These are phyloP conservation scores for Penicillium sp. DNA, from an alignment of 2,329 filamentous ascomycete genomes.

Conservation along the genomic window DNA sequence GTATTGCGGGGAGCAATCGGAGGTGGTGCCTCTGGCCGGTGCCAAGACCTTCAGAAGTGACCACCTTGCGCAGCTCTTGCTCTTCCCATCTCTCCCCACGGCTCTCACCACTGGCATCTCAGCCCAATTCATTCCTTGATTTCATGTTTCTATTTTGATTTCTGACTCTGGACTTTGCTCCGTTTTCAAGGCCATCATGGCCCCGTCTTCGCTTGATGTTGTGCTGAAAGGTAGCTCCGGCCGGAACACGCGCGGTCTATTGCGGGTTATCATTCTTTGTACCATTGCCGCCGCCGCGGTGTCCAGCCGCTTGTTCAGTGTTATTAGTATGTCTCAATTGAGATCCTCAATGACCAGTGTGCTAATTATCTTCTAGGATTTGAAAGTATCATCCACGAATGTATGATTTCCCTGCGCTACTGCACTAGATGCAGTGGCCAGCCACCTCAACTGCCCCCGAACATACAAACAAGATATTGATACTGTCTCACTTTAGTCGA, in stretches of 20 bases:
- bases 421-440: conserved; percentile 6
- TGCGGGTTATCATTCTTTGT: conserved; percentile 84
- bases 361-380: conserved; percentile 61
- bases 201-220: conserved; percentile 49
- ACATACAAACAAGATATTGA: conserved; percentile 22
- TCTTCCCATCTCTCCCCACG: conserved; percentile 19
- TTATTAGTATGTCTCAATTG: conserved; percentile 72
- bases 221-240: conserved; percentile 76
- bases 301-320: conserved; percentile 92
- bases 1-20: conserved; percentile 35
- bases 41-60: conserved; percentile 43
- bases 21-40: conserved; percentile 27
- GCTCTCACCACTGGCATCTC: conserved; percentile 23
- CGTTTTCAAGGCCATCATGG: conserved; percentile 44
- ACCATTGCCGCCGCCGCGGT: conserved; percentile 90
- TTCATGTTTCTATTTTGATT: conserved; percentile 27
- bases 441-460: conserved; percentile 12
- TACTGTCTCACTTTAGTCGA: conserved; percentile 65
- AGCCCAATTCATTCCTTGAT: conserved; percentile 24
- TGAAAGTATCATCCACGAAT: conserved; percentile 99
- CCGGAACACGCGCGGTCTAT: conserved; percentile 76
- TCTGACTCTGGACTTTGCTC: conserved; percentile 31
- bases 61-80: conserved; percentile 43
- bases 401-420: conserved; percentile 56
- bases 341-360: conserved; percentile 1